Base-by-base conservation (phyloP, 1,139 yeast species). In the Saccharomyces hybrid region DNA sequence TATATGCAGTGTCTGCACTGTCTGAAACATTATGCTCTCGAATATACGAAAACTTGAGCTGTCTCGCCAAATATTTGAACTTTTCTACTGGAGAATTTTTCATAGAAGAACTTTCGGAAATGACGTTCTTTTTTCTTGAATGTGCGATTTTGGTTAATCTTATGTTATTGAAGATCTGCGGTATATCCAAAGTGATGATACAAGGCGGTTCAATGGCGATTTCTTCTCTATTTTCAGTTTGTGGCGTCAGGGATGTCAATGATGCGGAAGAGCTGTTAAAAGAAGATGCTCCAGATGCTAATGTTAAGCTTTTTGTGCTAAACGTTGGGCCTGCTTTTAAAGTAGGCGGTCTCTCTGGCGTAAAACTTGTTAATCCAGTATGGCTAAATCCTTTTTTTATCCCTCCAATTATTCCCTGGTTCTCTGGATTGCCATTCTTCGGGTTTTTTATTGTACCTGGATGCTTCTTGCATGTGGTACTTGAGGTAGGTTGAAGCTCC, bases 41-140 rank as follows among this genome's bases (percentile, higher is more conserved):
- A 49, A 55, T 58, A 30, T 61, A 57, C 4, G 70, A 68, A 53
- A 68, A 68, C 49, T 66, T 64, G n/a, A 68, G 54, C 53, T 68
- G 70, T 50, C 66, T 57, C 1, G 70, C 68, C 41, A 68, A 53
- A 55, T 63, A 68, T 52, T 68, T 68, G 56, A 68, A 68, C 1
- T 59, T 63, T 47, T 66, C 67, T n/a, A 67, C 64, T 1, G 70
- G 70, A 0, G 69, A 63, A 34, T 65, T 66, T 48, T 61, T 61
- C 23, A 65, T 52, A n/a, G 61, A 59, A 11, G 55, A 49, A 13
- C 54, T 50, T 28, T 56, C 61, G 1, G 57, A 56, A 11, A 49
- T 47, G 32, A 7, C 51, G 23, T 20, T 25, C 50, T 38, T 51
- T 56, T 47, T 55, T 47, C 7, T 49, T 49, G 9, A 56, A 30